Evolutionary conservation across 352 stramenopile species (phyloP).

Genomic region (Phytophthora boehmeriae): DNA sequence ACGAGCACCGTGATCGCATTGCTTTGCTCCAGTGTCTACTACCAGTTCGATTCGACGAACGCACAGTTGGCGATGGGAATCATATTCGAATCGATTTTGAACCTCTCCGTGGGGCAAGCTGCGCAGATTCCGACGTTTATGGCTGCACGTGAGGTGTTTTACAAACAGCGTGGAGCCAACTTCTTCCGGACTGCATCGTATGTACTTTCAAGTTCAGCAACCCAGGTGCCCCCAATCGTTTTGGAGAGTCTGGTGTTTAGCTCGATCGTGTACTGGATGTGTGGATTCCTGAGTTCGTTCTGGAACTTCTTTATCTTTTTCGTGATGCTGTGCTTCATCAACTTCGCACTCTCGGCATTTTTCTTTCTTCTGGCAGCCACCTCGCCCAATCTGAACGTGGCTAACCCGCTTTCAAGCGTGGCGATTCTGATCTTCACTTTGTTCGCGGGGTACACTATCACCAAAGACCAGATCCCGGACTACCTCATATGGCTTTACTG

Average conservation of each 20-base stretch:
- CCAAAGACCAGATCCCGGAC: conserved; percentile 25
- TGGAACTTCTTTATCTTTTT: conserved; percentile 23
- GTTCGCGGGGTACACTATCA: conserved; percentile 36
- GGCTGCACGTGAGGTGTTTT: conserved; percentile 39
- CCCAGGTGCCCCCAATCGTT: not conserved
- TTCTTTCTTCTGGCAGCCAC: conserved; percentile 28
- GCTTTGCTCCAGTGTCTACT: conserved; percentile 27
- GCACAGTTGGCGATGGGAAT: conserved; percentile 41
- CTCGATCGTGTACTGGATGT: conserved; percentile 67
- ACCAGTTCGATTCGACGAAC: conserved; percentile 15
- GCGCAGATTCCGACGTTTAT: conserved; percentile 54
- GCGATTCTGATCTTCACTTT: conserved; percentile 34
- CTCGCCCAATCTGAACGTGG: conserved; percentile 30
- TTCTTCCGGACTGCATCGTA: not conserved
- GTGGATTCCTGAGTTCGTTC: conserved; percentile 36
- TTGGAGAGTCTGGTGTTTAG: conserved; percentile 56
- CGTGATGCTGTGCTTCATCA: conserved; percentile 56
- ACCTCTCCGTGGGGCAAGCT: conserved; percentile 56
- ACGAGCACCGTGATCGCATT: conserved; percentile 24
- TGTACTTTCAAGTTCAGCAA: not conserved
- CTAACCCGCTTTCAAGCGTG: conserved; percentile 33
- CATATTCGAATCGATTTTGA: conserved; percentile 69
- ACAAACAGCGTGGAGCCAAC: conserved; percentile 1
- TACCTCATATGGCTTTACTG: conserved; percentile 38
- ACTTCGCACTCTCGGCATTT: conserved; percentile 29